Conservation (phyloP, 73 alveolate species). For the Paramecium pentaurelia region DNA sequence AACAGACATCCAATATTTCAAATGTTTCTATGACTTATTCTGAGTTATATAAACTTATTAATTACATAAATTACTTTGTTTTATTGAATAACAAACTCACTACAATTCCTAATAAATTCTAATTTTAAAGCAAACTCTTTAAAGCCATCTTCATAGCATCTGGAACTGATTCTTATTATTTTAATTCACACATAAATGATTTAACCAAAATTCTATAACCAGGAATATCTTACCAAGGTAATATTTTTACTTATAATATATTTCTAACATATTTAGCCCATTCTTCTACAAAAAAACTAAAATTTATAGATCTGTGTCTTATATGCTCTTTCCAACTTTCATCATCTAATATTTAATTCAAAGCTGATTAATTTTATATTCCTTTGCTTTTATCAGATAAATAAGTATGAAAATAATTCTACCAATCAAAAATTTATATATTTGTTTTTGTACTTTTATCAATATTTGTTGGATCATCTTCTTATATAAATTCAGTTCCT, state of each 20-base stretch:
- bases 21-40: background rate
- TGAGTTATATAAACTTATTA: background rate
- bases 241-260: background rate
- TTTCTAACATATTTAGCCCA: constrained; percentile 25
- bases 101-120: background rate
- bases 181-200: constrained; percentile 29
- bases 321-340: constrained; percentile 20
- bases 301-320: constrained; percentile 13
- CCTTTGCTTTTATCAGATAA: background rate
- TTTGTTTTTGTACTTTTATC: constrained; percentile 1
- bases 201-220: constrained; percentile 1
- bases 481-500: constrained; percentile 19
- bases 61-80: background rate
- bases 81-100: background rate
- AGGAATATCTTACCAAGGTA: constrained; percentile 39
- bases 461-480: constrained; percentile 12
- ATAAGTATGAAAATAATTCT: background rate
- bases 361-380: background rate
- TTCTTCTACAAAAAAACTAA: constrained; percentile 13
- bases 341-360: constrained; percentile 17
- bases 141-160: constrained; percentile 32
- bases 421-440: background rate
- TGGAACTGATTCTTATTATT: background rate
- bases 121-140: background rate
- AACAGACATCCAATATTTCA: background rate